These are phyloP conservation scores for Huntiella savannae DNA, from an alignment of 2,329 filamentous ascomycete genomes.

Conservation along the genomic window DNA sequence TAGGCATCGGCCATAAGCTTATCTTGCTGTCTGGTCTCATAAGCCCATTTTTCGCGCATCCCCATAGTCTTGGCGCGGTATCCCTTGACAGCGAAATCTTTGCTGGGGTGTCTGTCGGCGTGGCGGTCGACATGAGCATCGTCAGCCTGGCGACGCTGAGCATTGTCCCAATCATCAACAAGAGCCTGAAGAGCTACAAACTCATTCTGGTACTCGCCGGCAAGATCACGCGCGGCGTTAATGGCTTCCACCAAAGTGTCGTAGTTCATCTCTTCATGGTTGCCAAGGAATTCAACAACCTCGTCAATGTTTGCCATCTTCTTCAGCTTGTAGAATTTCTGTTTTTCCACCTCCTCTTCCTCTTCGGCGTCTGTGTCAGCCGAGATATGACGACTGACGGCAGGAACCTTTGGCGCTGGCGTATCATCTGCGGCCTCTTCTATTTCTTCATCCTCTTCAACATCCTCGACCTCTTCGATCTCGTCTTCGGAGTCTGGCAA, in stretches of 20 bases:
- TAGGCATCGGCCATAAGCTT: conserved; percentile 39
- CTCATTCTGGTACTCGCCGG: conserved; percentile 35
- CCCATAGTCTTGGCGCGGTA: conserved; percentile 27
- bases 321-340: conserved; percentile 6
- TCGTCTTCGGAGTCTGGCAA: conserved; percentile 13
- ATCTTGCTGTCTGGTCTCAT: conserved; percentile 34
- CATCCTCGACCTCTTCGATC: conserved; percentile 14
- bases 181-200: conserved; percentile 30
- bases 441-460: conserved; percentile 15
- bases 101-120: conserved; percentile 3
- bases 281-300: conserved; percentile 20
- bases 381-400: conserved; percentile 12
- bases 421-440: conserved; percentile 15
- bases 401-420: neutral
- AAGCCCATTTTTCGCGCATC: conserved; percentile 25
- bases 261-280: conserved; percentile 29
- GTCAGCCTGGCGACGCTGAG: conserved; percentile 27
- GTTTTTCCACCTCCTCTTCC: conserved; percentile 8
- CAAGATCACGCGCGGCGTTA: conserved; percentile 24
- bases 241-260: conserved; percentile 27
- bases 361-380: conserved; percentile 10
- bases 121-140: conserved; percentile 25
- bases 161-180: conserved; percentile 39
- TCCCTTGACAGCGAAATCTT: conserved; percentile 25
- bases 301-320: conserved; percentile 7